phyloP scores from a whole-genome alignment of 139 green algal species.

The Raphidocelis subcapitata region DNA sequence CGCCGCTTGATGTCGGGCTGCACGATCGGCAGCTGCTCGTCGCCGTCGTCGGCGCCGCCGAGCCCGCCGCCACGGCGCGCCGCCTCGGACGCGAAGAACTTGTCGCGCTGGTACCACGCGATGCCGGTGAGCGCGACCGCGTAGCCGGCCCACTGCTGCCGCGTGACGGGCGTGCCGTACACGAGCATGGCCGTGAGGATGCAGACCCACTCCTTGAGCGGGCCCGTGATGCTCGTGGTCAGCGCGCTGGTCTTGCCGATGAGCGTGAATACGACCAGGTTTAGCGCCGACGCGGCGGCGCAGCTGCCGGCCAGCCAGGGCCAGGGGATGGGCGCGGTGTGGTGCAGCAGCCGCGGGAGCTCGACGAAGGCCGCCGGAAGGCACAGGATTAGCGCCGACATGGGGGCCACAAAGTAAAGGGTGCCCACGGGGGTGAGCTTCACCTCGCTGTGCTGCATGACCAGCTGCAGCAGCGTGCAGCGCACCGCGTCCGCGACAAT shows the following conservation, averaged over 20 bases:
- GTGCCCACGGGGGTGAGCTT: constrained; percentile 13
- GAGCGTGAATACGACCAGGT: constrained; percentile 23
- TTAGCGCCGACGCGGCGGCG: constrained; percentile 6
- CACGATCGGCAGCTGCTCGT: too few relatives aligned
- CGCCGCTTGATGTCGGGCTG: too few relatives aligned
- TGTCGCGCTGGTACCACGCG: constrained; percentile 12
- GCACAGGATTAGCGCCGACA: constrained; percentile 2
- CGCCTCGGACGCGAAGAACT: neutral
- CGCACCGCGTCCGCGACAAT: constrained; percentile 43
- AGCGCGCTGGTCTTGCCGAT: constrained; percentile 13
- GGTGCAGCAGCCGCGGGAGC: neutral
- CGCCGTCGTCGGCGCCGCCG: too few relatives aligned
- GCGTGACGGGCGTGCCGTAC: constrained; percentile 4
- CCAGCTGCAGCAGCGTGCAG: constrained; percentile 39
- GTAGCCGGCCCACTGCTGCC: constrained; percentile 21
- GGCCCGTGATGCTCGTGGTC: constrained; percentile 7
- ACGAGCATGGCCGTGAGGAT: constrained; percentile 25
- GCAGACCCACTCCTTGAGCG: constrained; percentile 22
- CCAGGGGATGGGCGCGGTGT: neutral
- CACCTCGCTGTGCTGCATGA: constrained; percentile 30
- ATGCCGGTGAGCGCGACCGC: constrained; percentile 8
- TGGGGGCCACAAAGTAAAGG: constrained; percentile 11
- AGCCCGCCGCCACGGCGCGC: neutral
- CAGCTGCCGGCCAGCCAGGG: neutral
- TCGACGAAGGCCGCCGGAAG: constrained; percentile 5